Conservation (phyloP, 2,329 filamentous ascomycete genomes). For the Alternaria longipes region DNA sequence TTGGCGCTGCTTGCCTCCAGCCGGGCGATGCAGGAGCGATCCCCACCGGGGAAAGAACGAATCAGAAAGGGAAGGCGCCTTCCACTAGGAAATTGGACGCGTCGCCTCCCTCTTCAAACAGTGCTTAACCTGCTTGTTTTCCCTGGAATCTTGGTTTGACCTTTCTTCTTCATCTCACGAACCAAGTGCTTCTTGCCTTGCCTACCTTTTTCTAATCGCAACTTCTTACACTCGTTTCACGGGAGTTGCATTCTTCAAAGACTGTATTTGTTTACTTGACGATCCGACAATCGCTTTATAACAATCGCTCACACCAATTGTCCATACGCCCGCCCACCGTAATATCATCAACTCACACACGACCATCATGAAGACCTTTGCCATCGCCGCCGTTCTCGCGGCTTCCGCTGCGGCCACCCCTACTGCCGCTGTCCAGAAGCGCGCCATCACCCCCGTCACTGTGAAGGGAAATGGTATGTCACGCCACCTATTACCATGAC, state of each 20-base stretch:
- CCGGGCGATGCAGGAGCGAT: not conserved
- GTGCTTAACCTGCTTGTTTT: conserved; percentile 10
- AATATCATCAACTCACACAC: conserved; percentile 18
- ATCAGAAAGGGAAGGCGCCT: conserved; percentile 5
- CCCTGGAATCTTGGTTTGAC: not conserved
- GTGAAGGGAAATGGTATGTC: conserved; percentile 68
- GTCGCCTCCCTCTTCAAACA: conserved; percentile 12
- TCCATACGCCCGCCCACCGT: conserved; percentile 7
- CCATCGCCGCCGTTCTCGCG: conserved; percentile 58
- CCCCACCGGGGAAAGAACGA: not conserved
- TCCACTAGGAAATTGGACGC: conserved; percentile 16
- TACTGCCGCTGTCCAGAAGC: conserved; percentile 47
- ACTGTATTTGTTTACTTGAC: conserved; percentile 11
- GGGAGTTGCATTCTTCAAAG: conserved; percentile 12
- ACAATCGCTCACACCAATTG: conserved; percentile 3
- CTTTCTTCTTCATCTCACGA: conserved; percentile 2
- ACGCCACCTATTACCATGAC: not conserved
- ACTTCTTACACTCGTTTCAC: conserved; percentile 25
- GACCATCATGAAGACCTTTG: conserved; percentile 62
- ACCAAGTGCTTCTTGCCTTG: conserved; percentile 5
- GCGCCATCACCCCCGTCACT: conserved; percentile 63
- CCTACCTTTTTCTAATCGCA: conserved; percentile 14
- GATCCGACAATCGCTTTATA: not conserved
- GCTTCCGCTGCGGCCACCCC: conserved; percentile 58
- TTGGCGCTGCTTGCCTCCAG: conserved; percentile 11